phyloP scores from a whole-genome alignment of 768 basidiomycete species.

The Termitomyces sp. region DNA sequence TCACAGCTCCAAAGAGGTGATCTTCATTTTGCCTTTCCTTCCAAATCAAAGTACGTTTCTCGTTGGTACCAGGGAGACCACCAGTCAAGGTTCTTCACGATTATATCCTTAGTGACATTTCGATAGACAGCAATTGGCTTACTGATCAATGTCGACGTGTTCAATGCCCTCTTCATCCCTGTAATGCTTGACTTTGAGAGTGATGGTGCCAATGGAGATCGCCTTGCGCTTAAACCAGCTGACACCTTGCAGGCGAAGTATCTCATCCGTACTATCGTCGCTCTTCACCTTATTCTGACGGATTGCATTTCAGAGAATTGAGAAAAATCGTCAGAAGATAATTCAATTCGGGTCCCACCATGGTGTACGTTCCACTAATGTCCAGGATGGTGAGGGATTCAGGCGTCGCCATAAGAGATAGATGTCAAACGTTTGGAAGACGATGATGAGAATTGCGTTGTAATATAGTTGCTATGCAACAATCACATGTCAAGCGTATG shows the following conservation, averaged over 20 bases:
- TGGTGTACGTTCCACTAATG: constrained; percentile 53
- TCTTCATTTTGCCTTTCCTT: constrained; percentile 46
- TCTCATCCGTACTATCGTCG: constrained; percentile 47
- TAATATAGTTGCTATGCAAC: not conserved
- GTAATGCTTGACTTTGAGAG: constrained; percentile 58
- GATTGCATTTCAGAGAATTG: not conserved
- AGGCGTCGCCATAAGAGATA: constrained; percentile 58
- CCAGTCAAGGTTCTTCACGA: constrained; percentile 41
- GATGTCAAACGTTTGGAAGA: not conserved
- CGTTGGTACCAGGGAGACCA: constrained; percentile 51
- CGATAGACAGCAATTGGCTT: not conserved
- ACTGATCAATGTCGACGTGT: constrained; percentile 61
- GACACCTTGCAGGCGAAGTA: constrained; percentile 67
- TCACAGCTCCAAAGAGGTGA: constrained; percentile 53
- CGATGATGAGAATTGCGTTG: not conserved
- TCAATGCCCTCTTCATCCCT: constrained; percentile 55
- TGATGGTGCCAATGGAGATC: constrained; percentile 52
- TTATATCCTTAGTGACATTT: not conserved
- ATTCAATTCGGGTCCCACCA: constrained; percentile 34
- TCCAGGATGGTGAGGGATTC: constrained; percentile 51
- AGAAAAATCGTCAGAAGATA: not conserved
- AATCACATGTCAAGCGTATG: constrained; percentile 6
- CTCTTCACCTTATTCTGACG: constrained; percentile 64
- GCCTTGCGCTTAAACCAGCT: constrained; percentile 65
- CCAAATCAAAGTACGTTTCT: constrained; percentile 56